A percentile compares a stretch with the other conserved stretches of the same genome.
These are phyloP conservation scores for Zopfochytrium polystomum DNA, from an alignment of 371 early-diverging fungal species.

Conservation along the genomic window DNA sequence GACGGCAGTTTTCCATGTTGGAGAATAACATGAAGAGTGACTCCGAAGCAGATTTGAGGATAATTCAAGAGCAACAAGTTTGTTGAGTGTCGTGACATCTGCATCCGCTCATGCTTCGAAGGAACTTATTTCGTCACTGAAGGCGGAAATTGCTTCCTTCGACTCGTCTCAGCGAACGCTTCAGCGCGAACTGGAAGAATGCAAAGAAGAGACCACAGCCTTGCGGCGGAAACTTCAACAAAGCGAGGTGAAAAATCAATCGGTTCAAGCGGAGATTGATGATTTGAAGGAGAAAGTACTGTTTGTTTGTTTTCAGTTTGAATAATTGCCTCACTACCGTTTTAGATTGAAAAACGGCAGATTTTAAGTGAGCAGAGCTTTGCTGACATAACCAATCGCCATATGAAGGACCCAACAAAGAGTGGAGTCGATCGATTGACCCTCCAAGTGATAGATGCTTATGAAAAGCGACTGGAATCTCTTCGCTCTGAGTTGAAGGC, in stretches of 20 bases:
- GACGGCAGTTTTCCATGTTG: background rate
- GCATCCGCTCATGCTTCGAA: too few relatives aligned
- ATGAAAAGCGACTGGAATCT: constrained; percentile 35
- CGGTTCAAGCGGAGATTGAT: constrained; percentile 19
- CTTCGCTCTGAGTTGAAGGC: too few relatives aligned
- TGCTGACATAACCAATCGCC: constrained; percentile 17
- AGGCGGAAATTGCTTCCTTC: too few relatives aligned
- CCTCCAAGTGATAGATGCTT: constrained; percentile 36
- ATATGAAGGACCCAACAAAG: constrained; percentile 19
- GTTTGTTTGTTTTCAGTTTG: too few relatives aligned
- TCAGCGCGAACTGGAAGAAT: constrained; percentile 19
- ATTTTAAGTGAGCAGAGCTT: constrained; percentile 30
- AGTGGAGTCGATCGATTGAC: constrained; percentile 38
- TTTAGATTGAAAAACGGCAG: constrained; percentile 24
- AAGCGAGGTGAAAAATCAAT: constrained; percentile 8
- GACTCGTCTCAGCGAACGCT: too few relatives aligned
- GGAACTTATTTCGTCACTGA: too few relatives aligned
- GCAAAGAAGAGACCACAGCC: background rate
- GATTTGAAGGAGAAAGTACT: constrained; percentile 23
- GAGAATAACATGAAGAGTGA: constrained; percentile 1
- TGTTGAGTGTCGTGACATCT: background rate
- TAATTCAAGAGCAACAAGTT: constrained; percentile 28
- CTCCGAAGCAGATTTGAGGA: constrained; percentile 13
- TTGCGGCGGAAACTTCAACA: constrained; percentile 20
- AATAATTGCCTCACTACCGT: background rate